A percentile compares a stretch with the other conserved stretches of the same genome.
Conservation (phyloP, 176 grass and related monocot genomes). For the Musa troglodytarum region DNA sequence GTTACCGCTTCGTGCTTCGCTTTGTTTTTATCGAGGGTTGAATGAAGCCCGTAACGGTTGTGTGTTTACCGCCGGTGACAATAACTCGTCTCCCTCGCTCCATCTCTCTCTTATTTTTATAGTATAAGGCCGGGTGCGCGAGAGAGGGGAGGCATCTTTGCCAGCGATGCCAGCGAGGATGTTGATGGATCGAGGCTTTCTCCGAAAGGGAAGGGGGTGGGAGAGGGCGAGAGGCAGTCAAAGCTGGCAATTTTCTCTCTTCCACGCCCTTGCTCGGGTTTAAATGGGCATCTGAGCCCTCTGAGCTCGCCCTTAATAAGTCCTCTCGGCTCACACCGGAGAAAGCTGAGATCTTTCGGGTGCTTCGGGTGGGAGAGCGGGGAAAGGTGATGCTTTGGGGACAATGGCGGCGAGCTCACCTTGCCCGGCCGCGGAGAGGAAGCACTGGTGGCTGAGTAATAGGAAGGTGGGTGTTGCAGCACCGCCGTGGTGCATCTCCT, state of each 20-base stretch:
- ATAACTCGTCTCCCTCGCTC: not conserved
- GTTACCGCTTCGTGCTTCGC: not conserved
- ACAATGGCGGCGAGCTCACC: conserved; percentile 56
- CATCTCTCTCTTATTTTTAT: not conserved
- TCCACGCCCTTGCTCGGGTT: conserved; percentile 7
- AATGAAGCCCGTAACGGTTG: not conserved
- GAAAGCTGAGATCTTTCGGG: not conserved
- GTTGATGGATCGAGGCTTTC: conserved; percentile 69
- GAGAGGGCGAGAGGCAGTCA: conserved; percentile 30
- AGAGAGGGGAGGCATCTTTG: conserved; percentile 54
- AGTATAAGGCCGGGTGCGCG: not conserved
- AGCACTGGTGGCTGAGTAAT: conserved; percentile 81
- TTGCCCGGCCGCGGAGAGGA: conserved; percentile 77
- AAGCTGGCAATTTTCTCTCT: conserved; percentile 43
- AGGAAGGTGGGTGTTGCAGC: conserved; percentile 42
- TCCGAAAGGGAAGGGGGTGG: conserved; percentile 56
- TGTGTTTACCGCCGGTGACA: not conserved
- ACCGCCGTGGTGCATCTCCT: not conserved
- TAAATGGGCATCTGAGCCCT: not conserved
- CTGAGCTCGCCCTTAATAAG: not conserved
- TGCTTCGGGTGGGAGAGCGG: not conserved
- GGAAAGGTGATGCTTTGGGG: conserved; percentile 37
- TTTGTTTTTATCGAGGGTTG: not conserved
- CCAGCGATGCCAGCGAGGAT: conserved; percentile 51
- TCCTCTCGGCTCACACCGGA: not conserved